Base-by-base conservation (phyloP, 768 basidiomycete species). In the Phallus indusiatus region DNA sequence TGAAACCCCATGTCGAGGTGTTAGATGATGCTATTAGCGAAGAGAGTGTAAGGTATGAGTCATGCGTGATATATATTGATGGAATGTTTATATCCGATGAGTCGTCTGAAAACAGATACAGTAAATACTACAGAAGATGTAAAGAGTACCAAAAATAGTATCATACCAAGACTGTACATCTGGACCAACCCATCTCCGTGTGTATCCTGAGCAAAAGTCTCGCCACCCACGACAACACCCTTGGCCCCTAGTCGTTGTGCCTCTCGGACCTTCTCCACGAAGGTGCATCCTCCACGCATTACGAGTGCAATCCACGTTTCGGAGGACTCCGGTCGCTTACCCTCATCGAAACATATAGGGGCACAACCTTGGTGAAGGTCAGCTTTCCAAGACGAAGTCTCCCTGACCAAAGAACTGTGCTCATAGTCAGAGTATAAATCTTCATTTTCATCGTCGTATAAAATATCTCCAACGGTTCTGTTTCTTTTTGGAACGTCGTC, bases 141-240 rank as follows among this genome's bases (percentile, higher is more conserved):
- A 28, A 48, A 11, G 57, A 53, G 7, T 62, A 21, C 47, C 60
- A 51, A 54, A 54, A 54, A 20, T 10, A 53, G 53, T 28, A 51
- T 67, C 78, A 55, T 53, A 89, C 94, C 88, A 71, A 88, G 89
- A 70, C 87, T 90, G 73, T 89, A 96, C 90, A 96, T 94, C 65
- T 88, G 92, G 55, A 94, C 79, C 61, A 96, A 76, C 24, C 81
- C 78, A 67, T 93, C 86, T 36, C 92, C 81, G 62, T 80, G 79
- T 7, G 84, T 89, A 36, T 77, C 79, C 59, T 78, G 67, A 18
- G 78, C 81, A 18, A 85, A 84, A 65, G 85, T 76, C 63, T 85
- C 79, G 36, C 94, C 94, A 37, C 94, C 95, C 8, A 98, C 90
- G n/a, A 98, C 84, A 50, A 96, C 85, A 4, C 86, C 95, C 65